phyloP scores from a whole-genome alignment of 2,329 filamentous ascomycete species.

The Scortechinia acanthostroma region DNA sequence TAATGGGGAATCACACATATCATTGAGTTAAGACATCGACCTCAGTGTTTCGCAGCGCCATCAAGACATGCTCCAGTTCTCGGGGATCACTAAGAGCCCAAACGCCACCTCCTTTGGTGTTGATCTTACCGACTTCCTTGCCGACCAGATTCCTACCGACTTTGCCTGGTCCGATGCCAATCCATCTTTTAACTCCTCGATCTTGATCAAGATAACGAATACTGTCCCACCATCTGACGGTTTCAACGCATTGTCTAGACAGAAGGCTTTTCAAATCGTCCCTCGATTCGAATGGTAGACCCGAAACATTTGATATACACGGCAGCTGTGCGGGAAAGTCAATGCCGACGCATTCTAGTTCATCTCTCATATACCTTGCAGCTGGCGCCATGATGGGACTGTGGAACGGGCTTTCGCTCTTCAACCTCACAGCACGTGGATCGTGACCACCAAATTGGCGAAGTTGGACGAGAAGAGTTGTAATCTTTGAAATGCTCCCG shows the following conservation, averaged over 20 bases:
- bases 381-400: constrained; percentile 54
- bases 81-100: constrained; percentile 54
- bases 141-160: constrained; percentile 60
- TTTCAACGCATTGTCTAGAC: constrained; percentile 50
- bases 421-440: constrained; percentile 49
- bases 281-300: constrained; percentile 41
- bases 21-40: not conserved
- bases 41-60: not conserved
- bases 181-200: constrained; percentile 47
- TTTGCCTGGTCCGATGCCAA: constrained; percentile 57
- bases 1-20: no score
- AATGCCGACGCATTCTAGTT: constrained; percentile 38
- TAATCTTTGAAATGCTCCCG: constrained; percentile 49
- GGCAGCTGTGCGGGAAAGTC: constrained; percentile 48
- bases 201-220: constrained; percentile 53
- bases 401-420: constrained; percentile 53
- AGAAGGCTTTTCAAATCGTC: constrained; percentile 47
- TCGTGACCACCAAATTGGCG: constrained; percentile 58
- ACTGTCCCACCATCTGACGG: constrained; percentile 57
- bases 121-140: constrained; percentile 53
- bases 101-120: constrained; percentile 51
- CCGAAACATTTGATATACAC: constrained; percentile 52
- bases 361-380: constrained; percentile 42
- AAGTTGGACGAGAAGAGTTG: constrained; percentile 47
- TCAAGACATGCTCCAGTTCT: constrained; percentile 27